These are phyloP conservation scores for Pichia sp. DNA, from an alignment of 1,139 yeast genomes.

Conservation along the genomic window DNA sequence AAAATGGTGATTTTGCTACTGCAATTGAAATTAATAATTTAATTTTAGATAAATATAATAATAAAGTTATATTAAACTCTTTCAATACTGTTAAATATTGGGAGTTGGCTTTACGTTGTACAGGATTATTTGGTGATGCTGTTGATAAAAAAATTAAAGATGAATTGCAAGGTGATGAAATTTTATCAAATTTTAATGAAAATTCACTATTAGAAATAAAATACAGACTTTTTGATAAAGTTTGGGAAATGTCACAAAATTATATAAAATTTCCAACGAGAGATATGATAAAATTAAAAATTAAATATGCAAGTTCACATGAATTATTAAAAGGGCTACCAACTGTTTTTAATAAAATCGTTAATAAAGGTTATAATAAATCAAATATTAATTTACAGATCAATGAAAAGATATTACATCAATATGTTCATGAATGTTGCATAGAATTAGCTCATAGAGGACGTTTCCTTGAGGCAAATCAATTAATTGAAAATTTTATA, in stretches of 20 bases:
- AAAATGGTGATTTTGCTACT: conserved; percentile 22
- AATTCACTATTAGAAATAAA: conserved; percentile 6
- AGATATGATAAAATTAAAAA: conserved; percentile 18
- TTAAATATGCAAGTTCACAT: conserved; percentile 21
- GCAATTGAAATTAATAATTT: conserved; percentile 23
- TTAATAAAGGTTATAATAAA: conserved; percentile 11
- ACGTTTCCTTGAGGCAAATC: conserved; percentile 24
- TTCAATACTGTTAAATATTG: conserved; percentile 21
- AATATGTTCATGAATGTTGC: conserved; percentile 24
- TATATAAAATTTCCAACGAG: conserved; percentile 17
- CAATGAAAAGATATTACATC: conserved; percentile 19
- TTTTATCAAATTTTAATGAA: conserved; percentile 2
- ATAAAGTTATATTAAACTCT: conserved; percentile 17
- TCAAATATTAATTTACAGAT: conserved; percentile 16
- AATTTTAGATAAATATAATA: conserved; percentile 21
- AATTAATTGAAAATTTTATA: conserved; percentile 22
- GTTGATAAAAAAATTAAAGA: conserved; percentile 18
- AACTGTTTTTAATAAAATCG: conserved; percentile 11
- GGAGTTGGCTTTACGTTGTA: conserved; percentile 20
- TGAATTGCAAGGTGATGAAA: conserved; percentile 13
- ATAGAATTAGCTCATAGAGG: conserved; percentile 20
- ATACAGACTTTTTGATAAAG: conserved; percentile 14
- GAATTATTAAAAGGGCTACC: conserved; percentile 22
- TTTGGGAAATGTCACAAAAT: conserved; percentile 16
- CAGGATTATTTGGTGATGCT: conserved; percentile 21